Base-by-base conservation (phyloP, 345 rosid species). In the Salix caprea region DNA sequence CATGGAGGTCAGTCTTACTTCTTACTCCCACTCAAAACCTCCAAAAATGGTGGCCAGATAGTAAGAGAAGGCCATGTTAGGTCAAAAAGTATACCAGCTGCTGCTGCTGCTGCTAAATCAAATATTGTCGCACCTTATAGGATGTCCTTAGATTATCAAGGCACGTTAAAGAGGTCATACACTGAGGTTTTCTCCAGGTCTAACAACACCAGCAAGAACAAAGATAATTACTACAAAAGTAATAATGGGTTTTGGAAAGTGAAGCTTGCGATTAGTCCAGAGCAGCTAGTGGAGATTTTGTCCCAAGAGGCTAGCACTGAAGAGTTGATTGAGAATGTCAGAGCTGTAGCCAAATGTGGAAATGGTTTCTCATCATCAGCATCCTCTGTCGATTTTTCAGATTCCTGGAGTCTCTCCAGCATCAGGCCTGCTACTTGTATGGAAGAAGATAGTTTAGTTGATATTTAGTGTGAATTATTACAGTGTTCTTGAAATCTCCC, bases 261-360 rank as follows among this genome's bases (percentile, higher is more conserved):
- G 84, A 93, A 90, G 86, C 87, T 95, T 4, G 97, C 84, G 54
- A 92, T 92, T n/a, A 78, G 87, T 65, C 86, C 89, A 15, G 89
- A 83, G 65, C 92, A 88, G 84, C 78, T 95, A 71, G 26, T 84
- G 85, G 80, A 92, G 76, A 92, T 92, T 37, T 61, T 95, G 76
- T 88, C 97, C 3, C 89, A 91, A 66, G 95, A 88, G 64, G 76
- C 75, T 18, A 86, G 77, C 37, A 94, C 95, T 7, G 77, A 86
- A 36, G 98, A 94, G 85, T 79, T 92, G 77, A 84, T 92, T 32
- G 95, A 90, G 83, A 91, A 86, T 72, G 87, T 91, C 65, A 86
- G 97, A 76, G 88, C 95, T 4, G 94, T 88, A 2, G 97, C 92
- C 14, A 94, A 86, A 39, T 89, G 93, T 65, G 84, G 91, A 46